phyloP scores from a whole-genome alignment of 2,329 filamentous ascomycete genomes.

The Westerdykella aurantiaca region DNA sequence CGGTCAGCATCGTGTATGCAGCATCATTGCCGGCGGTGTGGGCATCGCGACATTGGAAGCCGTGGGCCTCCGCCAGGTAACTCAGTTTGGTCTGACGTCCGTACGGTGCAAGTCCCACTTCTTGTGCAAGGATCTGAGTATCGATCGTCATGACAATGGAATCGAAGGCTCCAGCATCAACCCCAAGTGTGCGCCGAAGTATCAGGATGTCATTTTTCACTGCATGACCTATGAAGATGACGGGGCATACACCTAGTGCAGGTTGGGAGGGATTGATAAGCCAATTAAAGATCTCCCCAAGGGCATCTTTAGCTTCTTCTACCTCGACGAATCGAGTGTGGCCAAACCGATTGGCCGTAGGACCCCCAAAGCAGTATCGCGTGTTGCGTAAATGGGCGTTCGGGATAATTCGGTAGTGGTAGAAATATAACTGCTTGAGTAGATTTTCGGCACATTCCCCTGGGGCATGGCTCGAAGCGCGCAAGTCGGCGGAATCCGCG shows the following conservation, averaged over 20 bases:
- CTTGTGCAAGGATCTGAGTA: slow-evolving; percentile 17
- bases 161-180: neutral
- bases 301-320: slow-evolving; percentile 2
- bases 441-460: slow-evolving; percentile 4
- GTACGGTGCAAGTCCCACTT: slow-evolving; percentile 1
- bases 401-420: slow-evolving; percentile 16
- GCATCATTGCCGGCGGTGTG: slow-evolving; percentile 22
- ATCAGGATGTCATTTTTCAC: slow-evolving; percentile 10
- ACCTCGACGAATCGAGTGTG: slow-evolving; percentile 10
- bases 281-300: slow-evolving; percentile 10
- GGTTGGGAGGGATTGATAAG: slow-evolving; percentile 5
- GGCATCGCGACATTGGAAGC: slow-evolving; percentile 13
- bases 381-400: slow-evolving; percentile 13
- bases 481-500: neutral
- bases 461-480: slow-evolving; percentile 1
- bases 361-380: slow-evolving; percentile 8
- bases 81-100: slow-evolving; percentile 6
- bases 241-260: neutral
- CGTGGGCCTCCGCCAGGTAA: slow-evolving; percentile 5
- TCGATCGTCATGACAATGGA: slow-evolving; percentile 17
- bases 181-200: neutral
- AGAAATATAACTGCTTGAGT: slow-evolving; percentile 14
- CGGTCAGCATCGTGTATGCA: slow-evolving; percentile 19
- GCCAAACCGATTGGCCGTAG: slow-evolving; percentile 14
- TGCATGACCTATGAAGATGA: slow-evolving; percentile 20